phyloP scores from a whole-genome alignment of 202 grass and related monocot genomes.

The Hordeum pubiflorum region DNA sequence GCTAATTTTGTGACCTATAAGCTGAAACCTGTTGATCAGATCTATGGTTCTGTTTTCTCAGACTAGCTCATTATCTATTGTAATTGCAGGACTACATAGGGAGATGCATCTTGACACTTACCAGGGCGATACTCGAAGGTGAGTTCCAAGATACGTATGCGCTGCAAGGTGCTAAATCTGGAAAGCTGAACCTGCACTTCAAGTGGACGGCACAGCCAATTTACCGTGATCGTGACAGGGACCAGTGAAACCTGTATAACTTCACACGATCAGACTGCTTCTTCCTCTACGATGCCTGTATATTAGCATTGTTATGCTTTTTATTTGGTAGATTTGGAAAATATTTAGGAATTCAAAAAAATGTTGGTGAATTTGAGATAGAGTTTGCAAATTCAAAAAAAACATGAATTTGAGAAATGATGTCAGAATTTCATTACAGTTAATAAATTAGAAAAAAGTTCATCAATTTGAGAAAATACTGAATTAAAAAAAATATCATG shows the following conservation, averaged over 20 bases:
- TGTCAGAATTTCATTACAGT: no score
- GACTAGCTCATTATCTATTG: not conserved
- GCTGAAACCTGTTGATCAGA: not conserved
- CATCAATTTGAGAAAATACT: no score
- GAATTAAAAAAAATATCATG: no score
- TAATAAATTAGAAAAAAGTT: no score
- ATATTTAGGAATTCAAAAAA: no score
- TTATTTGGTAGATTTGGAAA: no score
- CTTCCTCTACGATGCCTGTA: not conserved
- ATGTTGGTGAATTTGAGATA: no score
- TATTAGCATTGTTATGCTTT: not conserved
- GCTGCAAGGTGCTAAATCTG: conserved; percentile 91
- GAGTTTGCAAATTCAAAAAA: no score
- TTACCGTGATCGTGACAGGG: conserved; percentile 58
- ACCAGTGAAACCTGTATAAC: conserved; percentile 28
- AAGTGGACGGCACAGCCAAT: conserved; percentile 86
- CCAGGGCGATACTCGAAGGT: conserved; percentile 77
- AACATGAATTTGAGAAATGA: no score
- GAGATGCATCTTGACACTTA: conserved; percentile 95
- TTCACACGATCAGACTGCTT: conserved; percentile 3
- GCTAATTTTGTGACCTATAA: not conserved
- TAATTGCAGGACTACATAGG: conserved; percentile 73
- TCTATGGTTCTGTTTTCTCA: not conserved
- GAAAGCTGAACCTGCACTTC: conserved; percentile 74
- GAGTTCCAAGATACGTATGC: conserved; percentile 66